Conservation (phyloP, 2,329 filamentous ascomycete genomes). For the Venturia effusa region DNA sequence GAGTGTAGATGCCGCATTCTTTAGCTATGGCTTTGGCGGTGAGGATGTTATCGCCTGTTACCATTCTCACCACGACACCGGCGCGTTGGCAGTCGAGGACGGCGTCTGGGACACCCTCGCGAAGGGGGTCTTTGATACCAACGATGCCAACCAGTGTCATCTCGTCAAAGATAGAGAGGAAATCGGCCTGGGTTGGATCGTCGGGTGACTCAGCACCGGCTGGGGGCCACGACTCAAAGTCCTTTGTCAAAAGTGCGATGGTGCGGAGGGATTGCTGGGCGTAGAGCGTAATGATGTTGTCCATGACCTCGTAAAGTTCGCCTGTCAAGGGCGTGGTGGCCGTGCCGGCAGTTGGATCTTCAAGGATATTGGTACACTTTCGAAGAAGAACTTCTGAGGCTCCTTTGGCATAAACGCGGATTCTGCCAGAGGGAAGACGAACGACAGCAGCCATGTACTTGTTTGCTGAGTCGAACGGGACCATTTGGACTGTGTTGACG, state of each 20-base stretch:
- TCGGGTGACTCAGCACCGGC: constrained; percentile 46
- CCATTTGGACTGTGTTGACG: constrained; percentile 44
- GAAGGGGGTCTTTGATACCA: constrained; percentile 72
- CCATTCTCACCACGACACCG: constrained; percentile 76
- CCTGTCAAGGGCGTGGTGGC: constrained; percentile 41
- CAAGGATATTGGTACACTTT: constrained; percentile 41
- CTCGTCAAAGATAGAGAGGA: constrained; percentile 57
- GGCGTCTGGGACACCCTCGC: constrained; percentile 60
- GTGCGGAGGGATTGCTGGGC: constrained; percentile 72
- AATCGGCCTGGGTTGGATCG: constrained; percentile 50
- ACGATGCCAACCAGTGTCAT: constrained; percentile 67
- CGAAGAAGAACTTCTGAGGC: constrained; percentile 40
- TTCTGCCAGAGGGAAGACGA: constrained; percentile 42
- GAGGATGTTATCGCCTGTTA: constrained; percentile 71
- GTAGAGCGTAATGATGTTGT: constrained; percentile 62
- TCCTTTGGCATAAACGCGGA: constrained; percentile 44
- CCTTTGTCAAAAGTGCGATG: constrained; percentile 72
- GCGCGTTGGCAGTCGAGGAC: constrained; percentile 63
- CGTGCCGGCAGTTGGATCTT: constrained; percentile 49
- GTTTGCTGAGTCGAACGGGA: constrained; percentile 52
- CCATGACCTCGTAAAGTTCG: constrained; percentile 48
- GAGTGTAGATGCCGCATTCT: constrained; percentile 60
- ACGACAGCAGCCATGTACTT: constrained; percentile 63
- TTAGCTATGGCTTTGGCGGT: constrained; percentile 72
- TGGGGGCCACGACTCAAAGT: constrained; percentile 77